phyloP scores from a whole-genome alignment of 495 filamentous ascomycete genomes.

The Aspergillus cristatus region DNA sequence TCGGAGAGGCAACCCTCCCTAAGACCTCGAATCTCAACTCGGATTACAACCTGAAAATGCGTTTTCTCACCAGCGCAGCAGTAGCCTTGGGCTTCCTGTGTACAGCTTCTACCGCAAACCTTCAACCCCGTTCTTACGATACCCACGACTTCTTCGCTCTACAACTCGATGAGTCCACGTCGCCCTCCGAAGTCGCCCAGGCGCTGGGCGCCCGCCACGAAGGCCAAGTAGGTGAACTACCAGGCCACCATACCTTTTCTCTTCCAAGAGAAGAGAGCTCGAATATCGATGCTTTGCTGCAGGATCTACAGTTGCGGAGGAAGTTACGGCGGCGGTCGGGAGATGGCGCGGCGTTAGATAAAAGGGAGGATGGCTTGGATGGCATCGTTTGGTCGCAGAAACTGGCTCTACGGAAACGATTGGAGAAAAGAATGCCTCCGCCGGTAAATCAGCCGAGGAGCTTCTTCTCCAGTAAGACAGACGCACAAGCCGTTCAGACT shows the following conservation, averaged over 20 bases:
- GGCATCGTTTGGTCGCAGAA: constrained; percentile 74
- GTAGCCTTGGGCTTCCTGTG: constrained; percentile 26
- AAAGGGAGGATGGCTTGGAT: constrained; percentile 53
- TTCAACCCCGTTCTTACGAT: constrained; percentile 52
- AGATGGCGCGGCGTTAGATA: constrained; percentile 24
- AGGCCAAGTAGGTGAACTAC: constrained; percentile 70
- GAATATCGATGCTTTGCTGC: constrained; percentile 51
- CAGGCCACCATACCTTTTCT: constrained; percentile 79
- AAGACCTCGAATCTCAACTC: background rate
- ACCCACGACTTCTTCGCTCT: constrained; percentile 85
- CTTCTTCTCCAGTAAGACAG: constrained; percentile 14
- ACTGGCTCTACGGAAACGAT: constrained; percentile 59
- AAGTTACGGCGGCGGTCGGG: constrained; percentile 46
- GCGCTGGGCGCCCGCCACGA: constrained; percentile 72
- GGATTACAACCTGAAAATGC: constrained; percentile 28
- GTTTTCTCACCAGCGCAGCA: constrained; percentile 29
- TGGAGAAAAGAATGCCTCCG: constrained; percentile 66
- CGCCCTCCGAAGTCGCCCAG: constrained; percentile 63
- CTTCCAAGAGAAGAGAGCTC: constrained; percentile 42
- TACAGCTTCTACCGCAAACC: constrained; percentile 29
- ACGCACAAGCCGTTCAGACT: constrained; percentile 40
- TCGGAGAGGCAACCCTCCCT: background rate
- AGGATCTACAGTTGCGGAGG: constrained; percentile 48
- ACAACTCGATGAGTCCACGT: constrained; percentile 56
- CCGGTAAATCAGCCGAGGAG: constrained; percentile 15